Evolutionary conservation across 1,139 yeast genomes (phyloP).

Genomic region (Zygoascus sp.): DNA sequence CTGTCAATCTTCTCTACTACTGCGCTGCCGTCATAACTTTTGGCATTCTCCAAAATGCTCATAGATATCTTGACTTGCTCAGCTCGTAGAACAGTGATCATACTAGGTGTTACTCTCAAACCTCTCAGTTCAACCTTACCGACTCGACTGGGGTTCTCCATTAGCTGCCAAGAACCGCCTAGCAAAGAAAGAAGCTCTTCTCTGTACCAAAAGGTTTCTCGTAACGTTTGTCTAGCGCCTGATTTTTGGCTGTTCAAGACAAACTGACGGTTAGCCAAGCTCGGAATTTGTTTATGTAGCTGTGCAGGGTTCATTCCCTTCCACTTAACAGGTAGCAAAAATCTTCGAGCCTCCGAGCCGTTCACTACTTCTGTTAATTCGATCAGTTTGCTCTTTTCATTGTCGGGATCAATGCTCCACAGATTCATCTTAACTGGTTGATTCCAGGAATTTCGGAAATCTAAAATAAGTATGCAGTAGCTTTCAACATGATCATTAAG

Average conservation of each 20-base stretch:
- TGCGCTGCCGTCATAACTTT: constrained; percentile 13
- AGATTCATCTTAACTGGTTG: constrained; percentile 36
- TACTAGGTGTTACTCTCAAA: constrained; percentile 50
- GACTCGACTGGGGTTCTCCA: constrained; percentile 30
- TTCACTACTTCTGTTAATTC: constrained; percentile 36
- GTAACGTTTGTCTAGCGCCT: constrained; percentile 47
- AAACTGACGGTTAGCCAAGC: constrained; percentile 67
- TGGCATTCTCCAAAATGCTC: constrained; percentile 24
- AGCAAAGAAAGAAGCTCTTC: constrained; percentile 56
- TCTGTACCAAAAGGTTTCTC: constrained; percentile 74
- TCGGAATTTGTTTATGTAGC: constrained; percentile 59
- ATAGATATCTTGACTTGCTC: constrained; percentile 44
- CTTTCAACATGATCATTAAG: constrained; percentile 30
- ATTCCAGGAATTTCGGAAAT: constrained; percentile 66
- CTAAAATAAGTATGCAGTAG: constrained; percentile 61
- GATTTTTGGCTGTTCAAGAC: constrained; percentile 53
- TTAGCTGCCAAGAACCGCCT: constrained; percentile 59
- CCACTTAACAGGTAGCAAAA: constrained; percentile 66
- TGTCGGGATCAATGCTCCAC: constrained; percentile 35
- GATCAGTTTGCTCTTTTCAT: constrained; percentile 25
- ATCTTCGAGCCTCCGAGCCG: constrained; percentile 53
- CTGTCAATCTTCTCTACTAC: constrained; percentile 13
- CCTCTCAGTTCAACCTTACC: constrained; percentile 67
- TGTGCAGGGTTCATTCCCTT: constrained; percentile 44
- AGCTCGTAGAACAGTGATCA: constrained; percentile 43